These are phyloP conservation scores for Paramecium octaurelia DNA, from an alignment of 73 alveolate species.

Conservation along the genomic window DNA sequence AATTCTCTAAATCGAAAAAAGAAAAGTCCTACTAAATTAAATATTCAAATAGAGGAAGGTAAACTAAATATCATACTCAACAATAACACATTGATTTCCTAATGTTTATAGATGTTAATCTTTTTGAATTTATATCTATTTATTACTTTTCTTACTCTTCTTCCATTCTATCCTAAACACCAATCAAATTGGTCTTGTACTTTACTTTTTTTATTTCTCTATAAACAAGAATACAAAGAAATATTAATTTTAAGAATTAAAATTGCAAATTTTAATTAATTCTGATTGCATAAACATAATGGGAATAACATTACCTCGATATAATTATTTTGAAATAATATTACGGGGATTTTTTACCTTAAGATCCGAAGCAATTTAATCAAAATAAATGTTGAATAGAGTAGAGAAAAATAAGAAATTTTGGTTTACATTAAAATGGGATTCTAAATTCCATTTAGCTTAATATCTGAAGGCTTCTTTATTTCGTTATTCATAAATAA, in stretches of 20 bases:
- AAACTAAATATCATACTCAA: background rate
- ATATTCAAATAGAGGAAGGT: background rate
- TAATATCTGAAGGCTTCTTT: background rate
- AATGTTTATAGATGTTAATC: background rate
- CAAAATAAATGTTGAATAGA: too few relatives aligned
- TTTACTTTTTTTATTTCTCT: background rate
- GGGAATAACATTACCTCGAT: background rate
- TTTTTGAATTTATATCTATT: background rate
- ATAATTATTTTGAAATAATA: background rate
- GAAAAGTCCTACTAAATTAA: background rate
- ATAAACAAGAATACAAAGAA: too few relatives aligned
- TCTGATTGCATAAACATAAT: background rate
- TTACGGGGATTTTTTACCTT: too few relatives aligned
- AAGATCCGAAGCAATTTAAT: background rate
- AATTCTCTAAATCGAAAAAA: too few relatives aligned
- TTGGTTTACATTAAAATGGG: background rate
- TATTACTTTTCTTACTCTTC: background rate
- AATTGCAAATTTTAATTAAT: background rate
- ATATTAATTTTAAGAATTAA: background rate
- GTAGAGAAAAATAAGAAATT: too few relatives aligned
- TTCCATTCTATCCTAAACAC: background rate
- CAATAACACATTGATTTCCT: background rate
- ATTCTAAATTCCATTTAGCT: background rate
- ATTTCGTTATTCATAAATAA: background rate
- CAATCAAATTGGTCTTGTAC: background rate